phyloP scores from a whole-genome alignment of 2,329 filamentous ascomycete species.

The Diaporthe sp. region DNA sequence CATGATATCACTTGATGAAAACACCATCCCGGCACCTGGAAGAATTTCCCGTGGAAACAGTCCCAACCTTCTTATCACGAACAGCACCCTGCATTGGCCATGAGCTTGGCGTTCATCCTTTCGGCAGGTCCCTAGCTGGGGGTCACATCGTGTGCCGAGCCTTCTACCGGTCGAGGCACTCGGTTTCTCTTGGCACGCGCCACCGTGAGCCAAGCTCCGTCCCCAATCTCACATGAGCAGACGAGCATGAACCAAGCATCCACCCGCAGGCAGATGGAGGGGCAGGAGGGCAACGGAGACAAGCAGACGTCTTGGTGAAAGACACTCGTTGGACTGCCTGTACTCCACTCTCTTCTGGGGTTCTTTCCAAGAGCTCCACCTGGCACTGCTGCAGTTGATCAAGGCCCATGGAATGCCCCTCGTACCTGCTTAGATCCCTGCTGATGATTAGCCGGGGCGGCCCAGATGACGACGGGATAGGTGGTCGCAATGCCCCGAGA shows the following conservation, averaged over 20 bases:
- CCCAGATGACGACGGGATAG: background rate
- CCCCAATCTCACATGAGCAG: background rate
- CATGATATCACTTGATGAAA: slow-evolving; percentile 18
- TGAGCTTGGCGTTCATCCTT: slow-evolving; percentile 18
- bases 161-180: background rate
- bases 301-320: background rate
- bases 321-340: too few species aligned
- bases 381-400: background rate
- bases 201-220: background rate
- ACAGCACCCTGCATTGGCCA: background rate
- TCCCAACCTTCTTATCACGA: slow-evolving; percentile 26
- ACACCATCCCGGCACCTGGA: slow-evolving; percentile 25
- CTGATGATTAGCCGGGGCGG: background rate
- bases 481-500: background rate
- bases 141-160: slow-evolving; percentile 29
- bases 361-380: background rate
- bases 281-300: background rate
- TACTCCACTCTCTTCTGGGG: too few species aligned
- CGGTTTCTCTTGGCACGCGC: slow-evolving; percentile 19
- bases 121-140: slow-evolving; percentile 27
- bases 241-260: background rate
- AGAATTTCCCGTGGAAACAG: slow-evolving; percentile 3
- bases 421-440: background rate
- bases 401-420: background rate
- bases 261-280: background rate